Evolutionary conservation across 306 rosid species (phyloP).

Genomic region (Delonix regia): DNA sequence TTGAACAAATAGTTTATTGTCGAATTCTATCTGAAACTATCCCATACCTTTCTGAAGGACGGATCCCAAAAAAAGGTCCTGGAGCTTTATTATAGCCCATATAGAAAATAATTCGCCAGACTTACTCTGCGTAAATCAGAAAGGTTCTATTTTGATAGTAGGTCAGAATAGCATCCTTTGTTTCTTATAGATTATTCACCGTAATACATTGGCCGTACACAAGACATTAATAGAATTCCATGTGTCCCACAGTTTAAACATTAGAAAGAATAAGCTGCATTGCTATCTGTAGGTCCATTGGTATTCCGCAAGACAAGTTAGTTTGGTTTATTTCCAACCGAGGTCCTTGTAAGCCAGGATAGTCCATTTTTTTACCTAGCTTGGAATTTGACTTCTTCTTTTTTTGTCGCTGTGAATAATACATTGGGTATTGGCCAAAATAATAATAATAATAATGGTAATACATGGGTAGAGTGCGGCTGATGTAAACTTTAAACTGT

Average conservation of each 20-base stretch:
- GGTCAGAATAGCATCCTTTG: neutral
- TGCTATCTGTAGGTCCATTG: no score
- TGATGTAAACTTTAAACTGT: neutral
- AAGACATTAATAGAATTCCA: neutral
- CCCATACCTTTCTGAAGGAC: neutral
- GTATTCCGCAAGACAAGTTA: neutral
- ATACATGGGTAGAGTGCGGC: neutral
- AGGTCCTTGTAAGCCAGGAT: neutral
- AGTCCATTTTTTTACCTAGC: neutral
- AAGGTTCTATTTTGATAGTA: neutral
- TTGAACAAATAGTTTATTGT: neutral
- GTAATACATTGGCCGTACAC: neutral
- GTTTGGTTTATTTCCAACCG: neutral
- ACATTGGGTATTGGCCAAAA: no score
- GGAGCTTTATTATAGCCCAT: neutral
- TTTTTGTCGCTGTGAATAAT: no score
- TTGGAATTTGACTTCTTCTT: neutral
- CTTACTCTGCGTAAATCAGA: no score
- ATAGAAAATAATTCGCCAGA: neutral
- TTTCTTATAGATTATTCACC: neutral
- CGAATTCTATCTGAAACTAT: neutral
- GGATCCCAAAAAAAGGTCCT: neutral
- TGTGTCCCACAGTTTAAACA: neutral
- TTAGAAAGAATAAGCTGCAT: no score
- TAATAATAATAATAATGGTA: no score